Base-by-base conservation (phyloP, 1,139 yeast genomes). In the Nakaseomyces delphensis region DNA sequence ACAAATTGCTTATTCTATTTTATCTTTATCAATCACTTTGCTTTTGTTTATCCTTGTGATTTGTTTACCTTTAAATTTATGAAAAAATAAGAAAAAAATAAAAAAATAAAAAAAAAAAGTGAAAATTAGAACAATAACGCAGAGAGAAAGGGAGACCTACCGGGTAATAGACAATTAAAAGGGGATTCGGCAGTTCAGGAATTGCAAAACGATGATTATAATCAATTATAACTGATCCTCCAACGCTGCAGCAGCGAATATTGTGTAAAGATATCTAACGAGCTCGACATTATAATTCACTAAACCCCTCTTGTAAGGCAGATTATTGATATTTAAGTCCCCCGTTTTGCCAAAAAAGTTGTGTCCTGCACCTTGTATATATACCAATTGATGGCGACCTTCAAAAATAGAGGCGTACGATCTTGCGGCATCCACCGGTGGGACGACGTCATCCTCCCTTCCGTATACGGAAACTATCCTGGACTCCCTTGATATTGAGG, bases 301-400 rank as follows among this genome's bases (percentile, higher is more conserved):
- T 16, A 68, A 66, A 3, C 69, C 69, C 23, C 65, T 64, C 14
- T 62, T 62, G 23, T 75, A 45, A 0, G 84, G 84, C 23, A 68
- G 55, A 2, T 60, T 51, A 0, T 71, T 71, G 4, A 56, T 66
- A 19, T 63, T 62, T 10, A 56, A 57, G 45, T 67, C 68, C 15
- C 56, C 60, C 2, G 56, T 55, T 1, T 57, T 54, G 0, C 93
- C 91, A 55, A 72, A 80, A 55, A 74, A 87, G 55, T 84, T 83
- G 61, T 89, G 96, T 57, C 86, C 91, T 0, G 95, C 95, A 38
- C 68, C 69, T 0, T 75, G 73, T 9, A 89, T 66, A 18, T 85
- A 61, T 36, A 70, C 68, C 44, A 86, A 65, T 9, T 70, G 65
- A 54, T 83, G 91, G 19, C 79, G 69, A 1, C 74, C 76, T 14